Percentiles rank a stretch among this genome's conserved stretches.
Evolutionary conservation across 352 stramenopile species (phyloP).

Genomic region (Globisporangium middletonii): DNA sequence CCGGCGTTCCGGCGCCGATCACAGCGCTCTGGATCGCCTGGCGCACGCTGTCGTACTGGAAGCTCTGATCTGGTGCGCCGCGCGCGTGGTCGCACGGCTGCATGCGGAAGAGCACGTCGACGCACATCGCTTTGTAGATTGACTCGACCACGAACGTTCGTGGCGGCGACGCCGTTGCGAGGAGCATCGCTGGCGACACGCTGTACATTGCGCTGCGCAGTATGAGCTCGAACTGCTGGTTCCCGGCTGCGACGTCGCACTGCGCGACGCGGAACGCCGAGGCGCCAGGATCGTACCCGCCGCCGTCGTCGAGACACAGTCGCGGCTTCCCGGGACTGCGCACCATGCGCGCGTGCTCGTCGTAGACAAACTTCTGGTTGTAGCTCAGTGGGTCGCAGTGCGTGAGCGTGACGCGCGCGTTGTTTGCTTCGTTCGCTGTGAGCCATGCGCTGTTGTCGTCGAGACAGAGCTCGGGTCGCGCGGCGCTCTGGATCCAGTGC

Average conservation of each 20-base stretch:
- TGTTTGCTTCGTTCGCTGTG: too few relatives aligned
- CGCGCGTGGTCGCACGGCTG: neutral
- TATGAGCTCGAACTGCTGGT: conserved; percentile 12
- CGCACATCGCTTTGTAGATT: conserved; percentile 9
- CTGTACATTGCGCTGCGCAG: neutral
- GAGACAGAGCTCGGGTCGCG: conserved; percentile 1
- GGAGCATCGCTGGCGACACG: neutral
- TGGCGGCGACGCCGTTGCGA: neutral
- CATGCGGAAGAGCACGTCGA: neutral
- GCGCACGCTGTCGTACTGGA: conserved; percentile 6
- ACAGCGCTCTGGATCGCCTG: conserved; percentile 1
- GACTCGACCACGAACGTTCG: conserved; percentile 8
- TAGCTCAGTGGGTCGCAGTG: neutral
- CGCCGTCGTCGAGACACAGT: conserved; percentile 10
- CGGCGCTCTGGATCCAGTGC: conserved; percentile 7
- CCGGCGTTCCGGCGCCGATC: neutral
- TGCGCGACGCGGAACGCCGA: conserved; percentile 3
- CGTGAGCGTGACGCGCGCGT: neutral
- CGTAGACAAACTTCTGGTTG: conserved; percentile 11
- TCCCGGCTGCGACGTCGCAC: conserved; percentile 2
- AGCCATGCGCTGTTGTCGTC: conserved; percentile 6
- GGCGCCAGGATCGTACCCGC: neutral
- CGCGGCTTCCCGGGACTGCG: conserved; percentile 1
- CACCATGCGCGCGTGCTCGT: conserved; percentile 1
- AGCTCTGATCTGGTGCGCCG: neutral